These are phyloP conservation scores for Fagopyrum homotropicum DNA, from an alignment of 148 eudicot genomes.

Conservation along the genomic window DNA sequence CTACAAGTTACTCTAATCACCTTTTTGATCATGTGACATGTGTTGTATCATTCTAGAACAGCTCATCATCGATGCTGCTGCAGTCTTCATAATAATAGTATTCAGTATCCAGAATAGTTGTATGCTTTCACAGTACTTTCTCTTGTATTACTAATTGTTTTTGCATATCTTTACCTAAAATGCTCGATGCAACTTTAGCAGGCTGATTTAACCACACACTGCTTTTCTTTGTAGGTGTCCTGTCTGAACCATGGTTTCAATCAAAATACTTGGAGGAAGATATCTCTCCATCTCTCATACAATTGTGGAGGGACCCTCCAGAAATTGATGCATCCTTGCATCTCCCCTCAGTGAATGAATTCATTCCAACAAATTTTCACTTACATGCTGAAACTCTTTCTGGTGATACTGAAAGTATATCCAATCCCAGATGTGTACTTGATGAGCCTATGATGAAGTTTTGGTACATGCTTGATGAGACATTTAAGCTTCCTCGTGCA, in stretches of 20 bases:
- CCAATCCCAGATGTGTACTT: constrained; percentile 67
- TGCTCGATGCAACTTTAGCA: background rate
- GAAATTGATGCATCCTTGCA: constrained; percentile 63
- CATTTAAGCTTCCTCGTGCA: constrained; percentile 92
- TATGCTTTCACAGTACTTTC: background rate
- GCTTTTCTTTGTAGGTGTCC: constrained; percentile 36
- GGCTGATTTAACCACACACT: background rate
- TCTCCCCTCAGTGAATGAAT: constrained; percentile 79
- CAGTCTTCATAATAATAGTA: background rate
- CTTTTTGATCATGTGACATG: background rate
- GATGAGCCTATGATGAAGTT: constrained; percentile 76
- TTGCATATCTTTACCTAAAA: background rate
- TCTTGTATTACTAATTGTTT: background rate
- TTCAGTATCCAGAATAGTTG: background rate
- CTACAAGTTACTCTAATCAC: background rate
- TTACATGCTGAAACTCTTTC: constrained; percentile 52
- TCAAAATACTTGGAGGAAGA: constrained; percentile 71
- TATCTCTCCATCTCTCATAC: constrained; percentile 52
- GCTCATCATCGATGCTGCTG: background rate
- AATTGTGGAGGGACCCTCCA: constrained; percentile 76
- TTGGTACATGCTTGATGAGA: constrained; percentile 88
- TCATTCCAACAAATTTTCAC: constrained; percentile 73
- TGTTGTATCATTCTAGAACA: background rate
- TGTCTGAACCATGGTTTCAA: constrained; percentile 90
- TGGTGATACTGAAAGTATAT: constrained; percentile 22